phyloP scores from a whole-genome alignment of 1,284 basidiomycete genomes.

The Cutaneotrichosporon daszewskae region DNA sequence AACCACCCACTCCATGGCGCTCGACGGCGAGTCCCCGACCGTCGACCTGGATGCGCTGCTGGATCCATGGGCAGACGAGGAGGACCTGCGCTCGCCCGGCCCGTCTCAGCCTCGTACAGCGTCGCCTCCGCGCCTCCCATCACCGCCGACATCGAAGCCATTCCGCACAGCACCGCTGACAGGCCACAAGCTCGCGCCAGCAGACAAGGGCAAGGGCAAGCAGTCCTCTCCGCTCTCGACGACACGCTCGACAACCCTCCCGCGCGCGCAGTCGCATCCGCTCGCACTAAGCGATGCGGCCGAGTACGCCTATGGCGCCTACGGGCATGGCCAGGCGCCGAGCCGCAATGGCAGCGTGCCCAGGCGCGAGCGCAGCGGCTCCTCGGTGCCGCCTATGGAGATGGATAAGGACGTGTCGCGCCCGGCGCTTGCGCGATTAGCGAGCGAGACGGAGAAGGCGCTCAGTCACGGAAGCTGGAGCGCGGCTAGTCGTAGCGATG shows the following conservation, averaged over 20 bases:
- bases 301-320: not conserved
- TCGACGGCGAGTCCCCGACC: no score
- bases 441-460: constrained; percentile 36
- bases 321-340: not conserved
- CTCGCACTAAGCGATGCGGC: constrained; percentile 3
- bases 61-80: constrained; percentile 2
- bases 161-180: constrained; percentile 3
- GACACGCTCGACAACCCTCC: not conserved
- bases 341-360: not conserved
- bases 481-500: constrained; percentile 18
- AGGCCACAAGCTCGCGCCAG: not conserved
- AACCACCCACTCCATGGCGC: no score
- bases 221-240: not conserved
- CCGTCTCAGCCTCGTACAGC: not conserved
- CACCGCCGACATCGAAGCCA: not conserved
- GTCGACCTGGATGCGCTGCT: no score
- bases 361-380: not conserved
- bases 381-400: not conserved
- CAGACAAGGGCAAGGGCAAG: not conserved
- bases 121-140: not conserved
- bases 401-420: constrained; percentile 22
- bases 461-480: constrained; percentile 16
- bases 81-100: not conserved
- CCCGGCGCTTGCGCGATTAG: constrained; percentile 33
- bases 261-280: constrained; percentile 8